These are phyloP conservation scores for Diaporthe ampelina DNA, from an alignment of 2,329 filamentous ascomycete species.

Conservation along the genomic window DNA sequence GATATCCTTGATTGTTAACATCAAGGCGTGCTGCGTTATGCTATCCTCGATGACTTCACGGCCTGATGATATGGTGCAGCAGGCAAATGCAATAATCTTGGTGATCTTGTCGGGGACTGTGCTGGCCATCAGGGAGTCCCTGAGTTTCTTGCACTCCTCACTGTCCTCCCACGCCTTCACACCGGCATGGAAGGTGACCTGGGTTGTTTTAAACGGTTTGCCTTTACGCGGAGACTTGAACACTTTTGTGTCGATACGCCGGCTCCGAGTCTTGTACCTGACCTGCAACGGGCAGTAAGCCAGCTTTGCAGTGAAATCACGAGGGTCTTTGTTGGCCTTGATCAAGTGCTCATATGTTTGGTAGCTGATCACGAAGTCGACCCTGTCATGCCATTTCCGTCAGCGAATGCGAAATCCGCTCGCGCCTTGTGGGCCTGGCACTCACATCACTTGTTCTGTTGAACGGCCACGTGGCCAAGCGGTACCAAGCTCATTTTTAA, in stretches of 20 bases:
- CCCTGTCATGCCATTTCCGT: not conserved
- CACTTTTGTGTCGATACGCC: not conserved
- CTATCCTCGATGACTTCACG: not conserved
- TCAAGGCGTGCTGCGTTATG: not conserved
- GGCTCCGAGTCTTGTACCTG: not conserved
- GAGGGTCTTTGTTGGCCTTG: not conserved
- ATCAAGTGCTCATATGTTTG: not conserved
- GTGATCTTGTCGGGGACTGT: not conserved
- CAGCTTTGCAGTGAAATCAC: not conserved
- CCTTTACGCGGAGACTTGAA: too few relatives aligned
- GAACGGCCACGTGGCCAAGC: not conserved
- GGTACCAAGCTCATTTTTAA: not conserved
- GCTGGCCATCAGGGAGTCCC: not conserved
- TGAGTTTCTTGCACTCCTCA: not conserved
- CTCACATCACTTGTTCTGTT: not conserved
- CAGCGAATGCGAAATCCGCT: not conserved
- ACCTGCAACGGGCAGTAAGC: not conserved
- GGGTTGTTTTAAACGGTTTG: not conserved
- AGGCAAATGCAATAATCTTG: slow-evolving; percentile 17
- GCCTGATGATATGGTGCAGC: not conserved
- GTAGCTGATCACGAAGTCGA: not conserved
- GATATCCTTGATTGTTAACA: not conserved
- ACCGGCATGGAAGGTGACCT: not conserved
- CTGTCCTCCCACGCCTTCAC: not conserved
- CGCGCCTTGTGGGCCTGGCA: not conserved